A percentile compares a stretch with the other conserved stretches of the same genome.
Evolutionary conservation across 1,139 yeast species (phyloP).

Genomic region (Saccharomyces pastorianus): DNA sequence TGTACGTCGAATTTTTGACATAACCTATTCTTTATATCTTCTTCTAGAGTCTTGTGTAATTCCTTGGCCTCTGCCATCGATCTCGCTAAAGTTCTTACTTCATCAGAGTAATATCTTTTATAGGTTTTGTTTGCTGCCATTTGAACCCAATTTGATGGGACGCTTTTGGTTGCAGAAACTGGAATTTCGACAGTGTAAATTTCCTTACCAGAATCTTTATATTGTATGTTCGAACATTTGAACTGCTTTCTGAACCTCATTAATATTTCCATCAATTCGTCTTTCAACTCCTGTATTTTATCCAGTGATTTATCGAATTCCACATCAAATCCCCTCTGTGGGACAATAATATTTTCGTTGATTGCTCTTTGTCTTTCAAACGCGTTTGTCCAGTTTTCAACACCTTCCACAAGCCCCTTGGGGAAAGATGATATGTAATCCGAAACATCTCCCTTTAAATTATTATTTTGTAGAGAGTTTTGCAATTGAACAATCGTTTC

Average conservation of each 20-base stretch:
- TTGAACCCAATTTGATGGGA: slow-evolving; percentile 86
- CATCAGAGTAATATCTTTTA: slow-evolving; percentile 92
- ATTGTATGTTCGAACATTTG: slow-evolving; percentile 68
- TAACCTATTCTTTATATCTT: slow-evolving; percentile 59
- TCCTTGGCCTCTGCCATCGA: slow-evolving; percentile 82
- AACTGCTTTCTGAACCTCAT: slow-evolving; percentile 56
- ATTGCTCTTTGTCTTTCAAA: slow-evolving; percentile 69
- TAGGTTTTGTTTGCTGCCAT: slow-evolving; percentile 91
- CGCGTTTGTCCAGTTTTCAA: slow-evolving; percentile 71
- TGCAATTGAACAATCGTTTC: slow-evolving; percentile 48
- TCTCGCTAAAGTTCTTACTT: slow-evolving; percentile 64
- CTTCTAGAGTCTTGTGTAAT: slow-evolving; percentile 67
- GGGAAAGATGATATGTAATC: slow-evolving; percentile 50
- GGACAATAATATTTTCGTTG: slow-evolving; percentile 56
- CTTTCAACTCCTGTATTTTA: slow-evolving; percentile 52
- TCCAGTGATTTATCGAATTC: slow-evolving; percentile 73
- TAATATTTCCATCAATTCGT: slow-evolving; percentile 45
- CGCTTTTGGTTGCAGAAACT: slow-evolving; percentile 47
- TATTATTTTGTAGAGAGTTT: slow-evolving; percentile 37
- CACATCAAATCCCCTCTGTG: slow-evolving; percentile 73
- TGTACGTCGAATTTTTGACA: slow-evolving; percentile 63
- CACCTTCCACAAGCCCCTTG: slow-evolving; percentile 38
- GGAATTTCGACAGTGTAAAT: slow-evolving; percentile 86
- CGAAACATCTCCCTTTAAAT: slow-evolving; percentile 45
- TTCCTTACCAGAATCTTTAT: slow-evolving; percentile 88